Percentiles rank a stretch among this genome's conserved stretches.
phyloP scores from a whole-genome alignment of 345 rosid genomes.

The Sonneratia alba region DNA sequence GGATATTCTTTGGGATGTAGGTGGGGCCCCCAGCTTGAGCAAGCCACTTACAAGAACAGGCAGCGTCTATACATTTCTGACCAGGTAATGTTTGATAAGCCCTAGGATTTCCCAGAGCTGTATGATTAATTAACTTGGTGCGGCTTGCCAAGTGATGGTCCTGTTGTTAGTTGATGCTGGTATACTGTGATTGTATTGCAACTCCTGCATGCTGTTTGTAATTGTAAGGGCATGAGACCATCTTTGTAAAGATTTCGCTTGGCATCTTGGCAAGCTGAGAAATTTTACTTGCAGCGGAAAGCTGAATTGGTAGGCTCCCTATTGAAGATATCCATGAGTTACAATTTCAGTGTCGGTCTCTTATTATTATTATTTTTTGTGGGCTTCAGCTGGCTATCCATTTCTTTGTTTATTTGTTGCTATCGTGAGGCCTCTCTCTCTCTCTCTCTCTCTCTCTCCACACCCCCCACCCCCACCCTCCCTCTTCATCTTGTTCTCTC shows the following conservation, averaged over 20 bases:
- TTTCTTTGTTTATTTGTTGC: not conserved
- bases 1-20: slow-evolving; percentile 19
- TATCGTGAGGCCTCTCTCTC: not conserved
- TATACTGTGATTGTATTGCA: not conserved
- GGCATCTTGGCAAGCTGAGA: too few species aligned
- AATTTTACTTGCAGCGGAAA: too few species aligned
- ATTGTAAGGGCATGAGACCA: too few species aligned
- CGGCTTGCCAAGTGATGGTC: not conserved
- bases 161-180: not conserved
- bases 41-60: slow-evolving; percentile 72
- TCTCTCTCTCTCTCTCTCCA: not conserved
- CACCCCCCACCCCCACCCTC: too few species aligned
- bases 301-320: too few species aligned
- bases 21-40: slow-evolving; percentile 88
- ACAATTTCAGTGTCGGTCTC: too few species aligned
- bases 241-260: too few species aligned
- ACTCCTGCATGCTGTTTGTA: too few species aligned
- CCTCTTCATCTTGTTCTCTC: not conserved
- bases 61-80: slow-evolving; percentile 82
- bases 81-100: slow-evolving; percentile 31
- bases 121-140: not conserved
- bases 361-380: too few species aligned
- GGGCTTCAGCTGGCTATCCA: not conserved
- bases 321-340: too few species aligned
- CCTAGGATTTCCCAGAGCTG: not conserved